Base-by-base conservation (phyloP, 176 grass and related monocot genomes). In the Puccinellia tenuiflora region DNA sequence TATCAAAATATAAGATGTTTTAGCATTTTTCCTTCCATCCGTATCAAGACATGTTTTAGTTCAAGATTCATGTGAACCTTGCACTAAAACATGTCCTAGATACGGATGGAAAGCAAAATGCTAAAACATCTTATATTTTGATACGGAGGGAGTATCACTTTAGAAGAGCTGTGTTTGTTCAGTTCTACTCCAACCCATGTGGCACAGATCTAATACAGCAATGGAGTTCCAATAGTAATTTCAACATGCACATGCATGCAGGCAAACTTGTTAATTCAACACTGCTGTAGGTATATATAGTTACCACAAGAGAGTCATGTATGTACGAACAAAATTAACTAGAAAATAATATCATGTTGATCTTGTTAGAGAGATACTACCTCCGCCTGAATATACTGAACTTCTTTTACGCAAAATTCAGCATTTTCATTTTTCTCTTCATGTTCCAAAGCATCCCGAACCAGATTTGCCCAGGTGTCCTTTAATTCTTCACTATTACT, bases 331-430 rank as follows among this genome's bases (percentile, higher is more conserved):
- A 26, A 35, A 50, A 42, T 53, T 34, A 21, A 81, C 15, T 33
- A 28, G 14, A 63, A 2, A 65, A 74, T 45, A 79, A 64, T 29
- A 69, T 29, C 5, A 75, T 47, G 38, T 66, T 38, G 3, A 9
- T 76, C 20, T 60, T 87, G 56, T 57, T 20, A 73, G 37, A 57
- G 11, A 48, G 26, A 31, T 63, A 66, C 35, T 92, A 97, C 95
- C 88, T 97, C 95, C n/a, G 95, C 95, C 77, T 97, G 95, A 80
- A 97, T 97, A 73, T 89, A 97, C 66, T 97, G 92, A 75, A 97
- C 92, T 87, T 97, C 95, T 83, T 93, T 97, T 34, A 97, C 92
- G 55, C 67, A 70, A 84, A 97, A 97, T 71, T 94, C 95, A 79
- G 92, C 95, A 85, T 85, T 93, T 74, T 86, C 81, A 84, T 52